Conservation (phyloP, 306 rosid genomes). For the Cicer bijugum region DNA sequence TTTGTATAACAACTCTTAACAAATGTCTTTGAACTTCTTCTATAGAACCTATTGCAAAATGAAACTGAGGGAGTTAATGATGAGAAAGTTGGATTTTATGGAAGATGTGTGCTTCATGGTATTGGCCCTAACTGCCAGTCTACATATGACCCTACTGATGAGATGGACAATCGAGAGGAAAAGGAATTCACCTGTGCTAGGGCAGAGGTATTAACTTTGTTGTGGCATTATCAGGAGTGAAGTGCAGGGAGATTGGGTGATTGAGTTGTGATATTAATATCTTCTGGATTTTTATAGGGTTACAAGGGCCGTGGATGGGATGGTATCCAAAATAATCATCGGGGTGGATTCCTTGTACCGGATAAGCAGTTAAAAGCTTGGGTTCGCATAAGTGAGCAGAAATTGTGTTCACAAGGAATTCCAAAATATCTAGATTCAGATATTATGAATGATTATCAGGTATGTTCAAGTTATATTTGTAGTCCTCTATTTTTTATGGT, state of each 20-base stretch:
- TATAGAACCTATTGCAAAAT: constrained; percentile 69
- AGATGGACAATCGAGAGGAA: constrained; percentile 45
- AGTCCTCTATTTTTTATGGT: constrained; percentile 27
- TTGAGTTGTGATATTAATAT: constrained; percentile 3
- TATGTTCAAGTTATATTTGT: constrained; percentile 48
- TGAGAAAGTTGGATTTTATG: constrained; percentile 67
- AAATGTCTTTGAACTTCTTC: constrained; percentile 15
- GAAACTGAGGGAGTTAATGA: constrained; percentile 65
- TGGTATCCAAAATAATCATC: constrained; percentile 50
- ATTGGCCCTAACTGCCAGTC: constrained; percentile 45
- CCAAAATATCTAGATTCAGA: constrained; percentile 52
- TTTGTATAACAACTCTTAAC: not conserved
- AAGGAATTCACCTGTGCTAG: constrained; percentile 61
- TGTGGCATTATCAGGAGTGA: not conserved
- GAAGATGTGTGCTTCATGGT: constrained; percentile 67
- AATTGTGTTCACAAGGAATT: constrained; percentile 49
- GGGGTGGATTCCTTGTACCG: constrained; percentile 62
- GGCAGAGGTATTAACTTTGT: constrained; percentile 55
- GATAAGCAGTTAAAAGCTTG: constrained; percentile 80
- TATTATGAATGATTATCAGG: constrained; percentile 64
- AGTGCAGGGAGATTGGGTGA: not conserved
- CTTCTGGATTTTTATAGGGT: constrained; percentile 52
- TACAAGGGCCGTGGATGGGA: constrained; percentile 68
- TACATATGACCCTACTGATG: constrained; percentile 40
- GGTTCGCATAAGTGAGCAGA: constrained; percentile 68